Evolutionary conservation across 306 rosid species (phyloP).

Genomic region (Glycine latifolia): DNA sequence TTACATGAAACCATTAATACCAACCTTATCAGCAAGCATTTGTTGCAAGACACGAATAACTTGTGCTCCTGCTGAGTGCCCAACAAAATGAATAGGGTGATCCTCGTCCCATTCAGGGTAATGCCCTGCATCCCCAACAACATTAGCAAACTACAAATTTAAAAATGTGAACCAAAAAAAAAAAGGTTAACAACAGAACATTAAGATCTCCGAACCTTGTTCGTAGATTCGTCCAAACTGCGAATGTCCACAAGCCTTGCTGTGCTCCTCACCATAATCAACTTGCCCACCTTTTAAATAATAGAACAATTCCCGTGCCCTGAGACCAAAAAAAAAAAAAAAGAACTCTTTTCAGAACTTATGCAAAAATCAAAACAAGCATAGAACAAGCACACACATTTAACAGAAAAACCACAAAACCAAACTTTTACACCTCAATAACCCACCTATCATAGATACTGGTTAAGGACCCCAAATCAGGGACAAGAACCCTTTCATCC

Average conservation of each 20-base stretch:
- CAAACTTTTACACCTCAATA: background rate
- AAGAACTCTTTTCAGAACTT: slow-evolving; percentile 14
- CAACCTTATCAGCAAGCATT: slow-evolving; percentile 97
- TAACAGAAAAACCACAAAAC: background rate
- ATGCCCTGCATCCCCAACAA: slow-evolving; percentile 65
- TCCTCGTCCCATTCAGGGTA: slow-evolving; percentile 99
- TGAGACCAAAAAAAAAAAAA: slow-evolving; percentile 39
- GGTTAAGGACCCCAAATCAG: slow-evolving; percentile 96
- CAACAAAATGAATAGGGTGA: slow-evolving; percentile 94
- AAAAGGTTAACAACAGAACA: slow-evolving; percentile 33
- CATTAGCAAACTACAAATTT: slow-evolving; percentile 24
- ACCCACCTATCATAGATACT: slow-evolving; percentile 86
- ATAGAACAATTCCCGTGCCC: slow-evolving; percentile 97
- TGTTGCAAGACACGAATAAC: slow-evolving; percentile 93
- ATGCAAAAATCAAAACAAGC: background rate
- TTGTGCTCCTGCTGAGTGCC: slow-evolving; percentile 97
- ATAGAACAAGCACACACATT: background rate
- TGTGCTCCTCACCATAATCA: slow-evolving; percentile 93
- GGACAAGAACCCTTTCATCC: slow-evolving; percentile 94
- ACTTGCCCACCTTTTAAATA: slow-evolving; percentile 95
- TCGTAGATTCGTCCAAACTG: slow-evolving; percentile 84
- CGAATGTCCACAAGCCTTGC: slow-evolving; percentile 86
- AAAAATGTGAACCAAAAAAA: background rate
- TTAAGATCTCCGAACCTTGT: slow-evolving; percentile 62
- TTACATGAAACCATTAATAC: slow-evolving; percentile 28